Evolutionary conservation across 208 protist genomes (phyloP), one percentile per base, ranked within the genome.

Genomic region (Crithidia expoeki): DNA sequence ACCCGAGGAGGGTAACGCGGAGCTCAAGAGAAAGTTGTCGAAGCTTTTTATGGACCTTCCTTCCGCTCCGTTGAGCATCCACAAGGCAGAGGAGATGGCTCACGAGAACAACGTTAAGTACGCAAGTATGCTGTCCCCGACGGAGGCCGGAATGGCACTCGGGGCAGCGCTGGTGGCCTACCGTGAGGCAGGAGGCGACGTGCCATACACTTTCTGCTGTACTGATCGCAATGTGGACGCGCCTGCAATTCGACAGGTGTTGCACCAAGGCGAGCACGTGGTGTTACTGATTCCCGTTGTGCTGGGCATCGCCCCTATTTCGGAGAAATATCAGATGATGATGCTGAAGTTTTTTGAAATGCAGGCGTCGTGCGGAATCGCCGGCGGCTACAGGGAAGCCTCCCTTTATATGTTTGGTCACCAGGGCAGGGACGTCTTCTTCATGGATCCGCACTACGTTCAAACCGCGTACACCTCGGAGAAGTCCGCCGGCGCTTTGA

Each of bases 361-460:
- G 74, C 65, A 67, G 44, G 81, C 68, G 42, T 82, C 64, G 9
- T 84, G 85, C 49, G 90, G 90, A 30, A 78, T 90, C 32, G 74
- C 86, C 7, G 86, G 86, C 12, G 90, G 90, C 25, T 47, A 64
- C 38, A 51, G 62, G 17, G 42, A 65, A 30, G 81, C 79, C 0
- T 85, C 87, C 23, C 60, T 83, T 17, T 93, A 84, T 63, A 75
- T 91, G 38, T 83, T 81, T 47, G 90, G 90, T 12, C 73, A 85
- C 63, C 90, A 95, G 51, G 75, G 69, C 17, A 42, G 65, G 5
- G 73, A 66, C 17, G 62, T 95, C 7, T 79, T 93, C 38, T 87
- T 76, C 69, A 42, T 90, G 10, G 88, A 95, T 67, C 90, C 90
- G 19, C 90, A 95, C 61, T 91, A 83, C 67, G 64, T 90, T 1